Conservation (phyloP, 2,329 filamentous ascomycete species). For the Furcasterigmium furcatum region DNA sequence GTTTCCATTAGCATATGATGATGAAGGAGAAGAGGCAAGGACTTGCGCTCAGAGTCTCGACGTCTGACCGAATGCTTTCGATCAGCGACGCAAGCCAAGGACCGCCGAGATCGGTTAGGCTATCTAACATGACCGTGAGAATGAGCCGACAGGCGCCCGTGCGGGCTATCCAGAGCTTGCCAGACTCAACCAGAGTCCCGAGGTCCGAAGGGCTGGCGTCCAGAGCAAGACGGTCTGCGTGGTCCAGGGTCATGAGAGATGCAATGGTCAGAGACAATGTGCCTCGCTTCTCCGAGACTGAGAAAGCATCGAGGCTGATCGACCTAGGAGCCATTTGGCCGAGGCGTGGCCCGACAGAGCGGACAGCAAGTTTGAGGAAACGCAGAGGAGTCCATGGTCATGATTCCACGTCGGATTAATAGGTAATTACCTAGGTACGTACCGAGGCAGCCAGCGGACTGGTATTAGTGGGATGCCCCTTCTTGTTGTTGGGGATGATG, state of each 20-base stretch:
- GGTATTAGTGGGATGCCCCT: too few species aligned
- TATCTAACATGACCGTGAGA: neutral
- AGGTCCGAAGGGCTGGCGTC: neutral
- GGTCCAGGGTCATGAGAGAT: neutral
- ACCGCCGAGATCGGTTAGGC: neutral
- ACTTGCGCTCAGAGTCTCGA: neutral
- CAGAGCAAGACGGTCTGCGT: neutral
- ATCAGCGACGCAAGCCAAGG: neutral
- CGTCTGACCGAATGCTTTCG: neutral
- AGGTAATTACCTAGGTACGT: too few species aligned
- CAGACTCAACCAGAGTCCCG: neutral
- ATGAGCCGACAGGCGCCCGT: neutral
- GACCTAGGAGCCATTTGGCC: too few species aligned
- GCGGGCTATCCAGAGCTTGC: slow-evolving; percentile 3
- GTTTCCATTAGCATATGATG: neutral
- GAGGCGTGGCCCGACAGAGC: too few species aligned
- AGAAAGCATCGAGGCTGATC: neutral
- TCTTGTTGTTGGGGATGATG: too few species aligned
- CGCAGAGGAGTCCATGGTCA: too few species aligned
- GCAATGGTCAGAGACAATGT: neutral
- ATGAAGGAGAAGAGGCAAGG: neutral
- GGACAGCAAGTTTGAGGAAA: too few species aligned
- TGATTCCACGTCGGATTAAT: too few species aligned
- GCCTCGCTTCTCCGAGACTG: neutral
- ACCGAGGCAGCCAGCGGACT: too few species aligned